phyloP scores from a whole-genome alignment of 768 basidiomycete species.

The Asterophora lycoperdoides region DNA sequence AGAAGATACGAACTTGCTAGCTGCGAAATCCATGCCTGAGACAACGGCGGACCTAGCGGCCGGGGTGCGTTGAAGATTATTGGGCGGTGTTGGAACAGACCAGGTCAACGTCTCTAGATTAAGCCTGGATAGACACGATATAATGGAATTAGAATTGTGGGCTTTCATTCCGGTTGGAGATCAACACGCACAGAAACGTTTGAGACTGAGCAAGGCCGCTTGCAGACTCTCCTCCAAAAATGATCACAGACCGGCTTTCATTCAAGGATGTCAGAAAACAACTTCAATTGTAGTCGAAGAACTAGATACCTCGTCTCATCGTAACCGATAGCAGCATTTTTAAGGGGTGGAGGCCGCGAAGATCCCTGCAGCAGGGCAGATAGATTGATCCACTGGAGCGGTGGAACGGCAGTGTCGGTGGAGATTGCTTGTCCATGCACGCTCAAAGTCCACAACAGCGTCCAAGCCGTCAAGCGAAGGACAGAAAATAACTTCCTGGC shows the following conservation, averaged over 20 bases:
- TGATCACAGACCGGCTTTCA: conserved; percentile 51
- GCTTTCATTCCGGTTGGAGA: not conserved
- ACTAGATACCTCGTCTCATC: conserved; percentile 37
- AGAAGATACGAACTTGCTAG: conserved; percentile 65
- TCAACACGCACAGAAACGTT: conserved; percentile 58
- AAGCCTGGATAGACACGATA: conserved; percentile 38
- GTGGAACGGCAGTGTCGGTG: conserved; percentile 51
- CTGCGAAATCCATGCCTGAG: conserved; percentile 66
- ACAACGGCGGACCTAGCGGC: conserved; percentile 62
- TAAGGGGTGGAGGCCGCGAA: conserved; percentile 55
- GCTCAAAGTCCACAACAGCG: conserved; percentile 19
- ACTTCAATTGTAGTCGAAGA: not conserved
- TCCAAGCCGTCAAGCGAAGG: conserved; percentile 23
- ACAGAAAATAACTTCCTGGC: conserved; percentile 22
- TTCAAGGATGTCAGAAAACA: conserved; percentile 14
- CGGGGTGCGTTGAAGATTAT: conserved; percentile 44
- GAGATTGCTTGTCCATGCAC: conserved; percentile 46
- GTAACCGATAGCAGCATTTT: conserved; percentile 68
- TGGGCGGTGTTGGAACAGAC: conserved; percentile 51
- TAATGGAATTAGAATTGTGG: not conserved
- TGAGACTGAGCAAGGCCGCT: conserved; percentile 57
- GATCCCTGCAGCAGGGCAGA: conserved; percentile 52
- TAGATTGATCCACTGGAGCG: conserved; percentile 75
- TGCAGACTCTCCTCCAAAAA: conserved; percentile 74
- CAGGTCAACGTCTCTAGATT: conserved; percentile 59